phyloP scores from a whole-genome alignment of 2,329 filamentous ascomycete genomes.

The Penicillium sp. region DNA sequence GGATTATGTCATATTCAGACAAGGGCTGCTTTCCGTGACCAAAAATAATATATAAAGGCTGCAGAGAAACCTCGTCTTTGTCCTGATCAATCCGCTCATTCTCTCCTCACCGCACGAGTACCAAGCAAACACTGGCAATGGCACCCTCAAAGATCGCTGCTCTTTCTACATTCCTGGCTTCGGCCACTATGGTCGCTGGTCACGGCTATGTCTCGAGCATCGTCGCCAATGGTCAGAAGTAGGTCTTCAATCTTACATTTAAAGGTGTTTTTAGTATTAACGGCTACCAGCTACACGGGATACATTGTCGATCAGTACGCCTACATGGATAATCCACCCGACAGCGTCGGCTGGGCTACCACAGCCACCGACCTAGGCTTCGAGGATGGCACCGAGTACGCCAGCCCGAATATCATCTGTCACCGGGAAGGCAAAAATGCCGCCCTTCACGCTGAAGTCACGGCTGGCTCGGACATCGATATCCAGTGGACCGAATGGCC shows the following conservation, averaged over 20 bases:
- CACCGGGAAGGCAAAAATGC: slow-evolving; percentile 61
- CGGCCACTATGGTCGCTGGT: slow-evolving; percentile 42
- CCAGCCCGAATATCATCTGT: slow-evolving; percentile 62
- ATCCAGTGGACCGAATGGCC: slow-evolving; percentile 70
- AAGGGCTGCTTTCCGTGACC: not conserved
- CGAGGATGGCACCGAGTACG: slow-evolving; percentile 54
- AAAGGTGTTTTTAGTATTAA: not conserved
- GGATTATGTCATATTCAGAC: not conserved
- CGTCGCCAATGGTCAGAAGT: slow-evolving; percentile 34
- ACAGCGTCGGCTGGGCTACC: slow-evolving; percentile 61
- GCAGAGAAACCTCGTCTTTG: not conserved
- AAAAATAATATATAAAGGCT: not conserved
- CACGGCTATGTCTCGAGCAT: slow-evolving; percentile 45
- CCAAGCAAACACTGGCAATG: slow-evolving; percentile 37
- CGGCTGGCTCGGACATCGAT: slow-evolving; percentile 63
- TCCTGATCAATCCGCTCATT: slow-evolving; percentile 1
- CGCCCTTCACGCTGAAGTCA: slow-evolving; percentile 58
- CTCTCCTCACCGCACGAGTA: not conserved
- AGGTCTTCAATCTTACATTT: not conserved
- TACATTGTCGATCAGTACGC: slow-evolving; percentile 43
- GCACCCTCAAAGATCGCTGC: slow-evolving; percentile 39
- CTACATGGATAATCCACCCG: slow-evolving; percentile 43
- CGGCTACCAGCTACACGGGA: slow-evolving; percentile 40
- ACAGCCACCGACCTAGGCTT: slow-evolving; percentile 59
- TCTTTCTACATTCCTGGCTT: slow-evolving; percentile 30